phyloP scores from a whole-genome alignment of 495 filamentous ascomycete genomes.

The Daldinia caldariorum region DNA sequence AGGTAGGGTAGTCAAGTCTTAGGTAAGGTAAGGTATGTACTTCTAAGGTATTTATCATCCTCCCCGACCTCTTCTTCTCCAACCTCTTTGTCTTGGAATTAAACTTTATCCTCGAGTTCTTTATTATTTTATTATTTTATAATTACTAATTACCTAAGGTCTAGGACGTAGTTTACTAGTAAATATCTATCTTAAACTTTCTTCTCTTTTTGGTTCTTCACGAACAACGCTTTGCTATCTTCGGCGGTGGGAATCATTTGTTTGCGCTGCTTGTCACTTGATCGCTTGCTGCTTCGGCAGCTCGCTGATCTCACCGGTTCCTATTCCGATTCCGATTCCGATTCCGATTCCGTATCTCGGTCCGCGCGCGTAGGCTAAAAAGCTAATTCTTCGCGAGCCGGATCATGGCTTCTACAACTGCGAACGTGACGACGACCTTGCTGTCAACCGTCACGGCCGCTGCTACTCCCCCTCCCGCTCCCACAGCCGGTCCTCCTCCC shows the following conservation, averaged over 20 bases:
- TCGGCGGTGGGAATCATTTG: neutral
- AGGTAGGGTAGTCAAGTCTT: too few relatives aligned
- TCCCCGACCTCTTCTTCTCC: neutral
- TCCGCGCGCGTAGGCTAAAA: slow-evolving; percentile 17
- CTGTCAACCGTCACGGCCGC: slow-evolving; percentile 41
- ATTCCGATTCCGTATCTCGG: neutral
- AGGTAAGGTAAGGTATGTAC: too few relatives aligned
- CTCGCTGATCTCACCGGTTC: slow-evolving; percentile 9
- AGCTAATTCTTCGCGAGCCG: neutral
- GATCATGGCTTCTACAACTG: slow-evolving; percentile 27
- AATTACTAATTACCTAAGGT: too few relatives aligned
- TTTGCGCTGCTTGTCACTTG: neutral
- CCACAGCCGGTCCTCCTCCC: slow-evolving; percentile 27
- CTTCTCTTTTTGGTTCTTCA: neutral
- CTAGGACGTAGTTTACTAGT: neutral
- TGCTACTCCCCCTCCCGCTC: slow-evolving; percentile 15
- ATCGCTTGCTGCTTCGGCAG: slow-evolving; percentile 15
- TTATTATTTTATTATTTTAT: neutral
- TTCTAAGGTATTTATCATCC: slow-evolving; percentile 5
- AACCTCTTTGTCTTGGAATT: slow-evolving; percentile 6
- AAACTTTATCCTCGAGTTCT: neutral
- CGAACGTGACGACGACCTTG: slow-evolving; percentile 37
- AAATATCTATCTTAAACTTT: neutral
- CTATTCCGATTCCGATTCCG: neutral
- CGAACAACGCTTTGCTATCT: neutral